Evolutionary conservation across 1,284 basidiomycete species (phyloP).

Genomic region (Trichosporon ovoides): DNA sequence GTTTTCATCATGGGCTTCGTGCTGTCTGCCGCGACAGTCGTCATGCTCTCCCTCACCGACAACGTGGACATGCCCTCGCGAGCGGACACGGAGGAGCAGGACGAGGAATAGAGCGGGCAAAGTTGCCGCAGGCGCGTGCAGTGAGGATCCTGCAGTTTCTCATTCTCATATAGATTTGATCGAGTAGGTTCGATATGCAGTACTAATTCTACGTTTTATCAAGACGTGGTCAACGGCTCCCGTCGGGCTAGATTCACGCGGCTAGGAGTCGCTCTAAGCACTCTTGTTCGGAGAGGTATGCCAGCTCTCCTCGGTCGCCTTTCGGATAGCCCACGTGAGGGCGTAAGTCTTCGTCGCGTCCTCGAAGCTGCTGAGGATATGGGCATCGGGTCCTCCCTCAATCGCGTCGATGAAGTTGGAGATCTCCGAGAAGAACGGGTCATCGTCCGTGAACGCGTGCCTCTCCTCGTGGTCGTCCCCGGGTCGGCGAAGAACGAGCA

Average conservation of each 20-base stretch:
- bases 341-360: constrained; percentile 84
- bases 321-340: constrained; percentile 42
- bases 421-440: constrained; percentile 86
- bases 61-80: constrained; percentile 38
- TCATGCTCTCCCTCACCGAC: constrained; percentile 26
- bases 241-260: too few relatives aligned
- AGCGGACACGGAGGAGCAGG: neutral
- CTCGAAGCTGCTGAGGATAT: constrained; percentile 50
- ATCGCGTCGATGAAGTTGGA: constrained; percentile 78
- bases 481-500: constrained; percentile 75
- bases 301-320: constrained; percentile 27
- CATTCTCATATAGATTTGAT: too few relatives aligned
- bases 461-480: constrained; percentile 78
- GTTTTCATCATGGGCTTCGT: constrained; percentile 76
- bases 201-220: too few relatives aligned
- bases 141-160: neutral
- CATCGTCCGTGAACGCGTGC: constrained; percentile 69
- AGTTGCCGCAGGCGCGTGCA: too few relatives aligned
- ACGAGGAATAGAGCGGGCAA: constrained; percentile 6
- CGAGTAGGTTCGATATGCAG: too few relatives aligned
- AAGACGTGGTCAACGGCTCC: neutral
- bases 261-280: too few relatives aligned
- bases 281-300: neutral
- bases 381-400: constrained; percentile 52
- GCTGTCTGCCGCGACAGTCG: constrained; percentile 27